Base-by-base conservation (phyloP, 306 rosid genomes). In the Quercus engelmannii region DNA sequence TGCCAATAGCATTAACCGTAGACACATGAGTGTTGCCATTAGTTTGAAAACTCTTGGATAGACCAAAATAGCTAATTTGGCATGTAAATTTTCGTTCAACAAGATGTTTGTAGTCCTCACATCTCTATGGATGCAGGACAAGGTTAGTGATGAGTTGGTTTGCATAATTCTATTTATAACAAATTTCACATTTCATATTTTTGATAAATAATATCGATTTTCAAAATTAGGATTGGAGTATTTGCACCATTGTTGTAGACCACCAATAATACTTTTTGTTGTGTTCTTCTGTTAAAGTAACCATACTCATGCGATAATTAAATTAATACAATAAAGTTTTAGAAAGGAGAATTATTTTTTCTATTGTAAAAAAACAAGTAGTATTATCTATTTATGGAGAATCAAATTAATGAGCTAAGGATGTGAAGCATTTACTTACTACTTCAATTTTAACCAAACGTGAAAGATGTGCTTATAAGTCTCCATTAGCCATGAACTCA, bases 401-500 rank as follows among this genome's bases (percentile, higher is more conserved):
- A 43, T 43, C 9, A 6, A 43, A 43, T 43, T 43, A 43, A 6
- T 43, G 3, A 43, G 0, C 49, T 8, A 43, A 41, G 12, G 3
- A 6, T 41, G 12, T 9, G 49, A 9, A 43, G 49, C 1, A 1
- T 43, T 43, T 43, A 12, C 49, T 6, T 8, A 6, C 9, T 43
- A 43, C 10, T 43, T 43, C 49, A 43, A 43, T 43, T 8, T 1
- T 43, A 10, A 43, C 12, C 49, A 43, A 8, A 76, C 92, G 85
- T 74, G 89, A 83, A 46, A 89, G 76, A 63, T 84, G 71, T 13
- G 82, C 64, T 5, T 84, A 77, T 28, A 89, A 76, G 83, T 89
- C 86, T 17, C 85, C 90, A 82, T 80, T 80, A 59, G 85, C 58
- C 92, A 89, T 84, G 59, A 82, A 85, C 69, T 89, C 92, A 71